Evolutionary conservation across 2,329 filamentous ascomycete genomes (phyloP).

Genomic region (Orbilia oligospora): DNA sequence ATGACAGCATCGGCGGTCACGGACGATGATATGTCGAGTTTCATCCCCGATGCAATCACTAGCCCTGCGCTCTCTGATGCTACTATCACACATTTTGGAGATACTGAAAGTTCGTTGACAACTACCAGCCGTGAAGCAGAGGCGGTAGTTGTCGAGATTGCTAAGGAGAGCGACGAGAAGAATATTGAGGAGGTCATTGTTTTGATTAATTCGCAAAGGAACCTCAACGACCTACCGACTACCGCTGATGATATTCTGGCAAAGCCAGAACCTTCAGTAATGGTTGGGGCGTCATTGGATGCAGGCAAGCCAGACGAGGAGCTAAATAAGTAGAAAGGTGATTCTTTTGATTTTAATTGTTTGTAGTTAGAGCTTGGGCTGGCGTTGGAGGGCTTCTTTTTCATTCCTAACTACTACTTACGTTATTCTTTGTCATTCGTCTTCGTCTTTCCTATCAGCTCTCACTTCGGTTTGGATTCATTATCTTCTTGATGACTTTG

Average conservation of each 20-base stretch:
- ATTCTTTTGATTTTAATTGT: constrained; percentile 19
- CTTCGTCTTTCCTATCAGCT: neutral
- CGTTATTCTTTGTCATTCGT: neutral
- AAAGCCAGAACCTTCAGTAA: constrained; percentile 39
- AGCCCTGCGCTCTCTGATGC: constrained; percentile 54
- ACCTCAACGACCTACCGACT: constrained; percentile 13
- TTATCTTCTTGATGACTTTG: neutral
- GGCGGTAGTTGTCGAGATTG: constrained; percentile 54
- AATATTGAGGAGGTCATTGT: constrained; percentile 47
- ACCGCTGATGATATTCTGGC: constrained; percentile 35
- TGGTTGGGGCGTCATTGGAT: constrained; percentile 46
- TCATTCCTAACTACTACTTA: neutral
- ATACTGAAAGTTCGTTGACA: constrained; percentile 1
- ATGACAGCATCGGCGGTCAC: constrained; percentile 52
- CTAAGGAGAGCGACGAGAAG: constrained; percentile 47
- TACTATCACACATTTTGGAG: constrained; percentile 40
- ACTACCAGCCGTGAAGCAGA: constrained; percentile 36
- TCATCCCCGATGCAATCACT: constrained; percentile 44
- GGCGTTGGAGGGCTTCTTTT: constrained; percentile 36
- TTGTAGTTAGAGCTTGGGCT: constrained; percentile 38
- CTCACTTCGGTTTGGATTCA: neutral
- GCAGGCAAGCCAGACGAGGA: constrained; percentile 10
- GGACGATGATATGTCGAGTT: constrained; percentile 45
- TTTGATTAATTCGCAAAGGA: constrained; percentile 31
- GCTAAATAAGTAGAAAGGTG: constrained; percentile 17